Evolutionary conservation across 352 stramenopile species (phyloP).

Genomic region (Phytopythium vexans): DNA sequence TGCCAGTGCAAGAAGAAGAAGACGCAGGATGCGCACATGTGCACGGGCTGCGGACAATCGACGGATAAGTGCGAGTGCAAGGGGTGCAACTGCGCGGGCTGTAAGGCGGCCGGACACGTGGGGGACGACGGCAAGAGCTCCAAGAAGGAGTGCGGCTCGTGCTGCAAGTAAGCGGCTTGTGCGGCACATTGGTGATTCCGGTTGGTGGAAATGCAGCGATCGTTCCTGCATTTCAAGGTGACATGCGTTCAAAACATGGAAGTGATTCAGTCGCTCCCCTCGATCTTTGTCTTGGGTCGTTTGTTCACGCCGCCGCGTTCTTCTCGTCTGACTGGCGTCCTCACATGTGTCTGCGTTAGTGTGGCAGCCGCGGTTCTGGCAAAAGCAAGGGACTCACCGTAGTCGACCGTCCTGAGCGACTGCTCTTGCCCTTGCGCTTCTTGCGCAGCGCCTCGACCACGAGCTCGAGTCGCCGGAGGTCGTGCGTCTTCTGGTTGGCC

Average conservation of each 20-base stretch:
- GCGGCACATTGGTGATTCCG: background rate
- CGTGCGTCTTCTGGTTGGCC: conserved; percentile 41
- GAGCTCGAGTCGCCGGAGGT: conserved; percentile 42
- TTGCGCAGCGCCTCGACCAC: conserved; percentile 33
- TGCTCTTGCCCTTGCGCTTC: conserved; percentile 39
- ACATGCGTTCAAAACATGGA: too few species aligned
- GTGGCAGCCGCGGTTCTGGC: too few species aligned
- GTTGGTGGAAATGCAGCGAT: too few species aligned
- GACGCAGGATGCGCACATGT: conserved; percentile 12
- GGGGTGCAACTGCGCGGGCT: conserved; percentile 28
- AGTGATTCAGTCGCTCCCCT: too few species aligned
- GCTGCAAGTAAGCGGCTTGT: conserved; percentile 1
- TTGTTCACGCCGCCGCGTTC: background rate
- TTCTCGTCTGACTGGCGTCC: conserved; percentile 5
- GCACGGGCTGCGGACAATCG: conserved; percentile 17
- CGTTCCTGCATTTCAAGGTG: too few species aligned
- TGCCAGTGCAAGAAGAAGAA: conserved; percentile 9
- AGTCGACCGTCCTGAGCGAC: background rate
- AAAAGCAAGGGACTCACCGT: background rate
- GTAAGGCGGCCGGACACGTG: conserved; percentile 17
- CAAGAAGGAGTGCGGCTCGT: background rate
- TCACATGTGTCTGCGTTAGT: background rate
- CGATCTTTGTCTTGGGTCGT: too few species aligned
- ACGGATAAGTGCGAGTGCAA: conserved; percentile 25
- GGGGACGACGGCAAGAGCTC: background rate